Evolutionary conservation across 2,329 filamentous ascomycete species (phyloP).

Genomic region (Xylaria sp.): DNA sequence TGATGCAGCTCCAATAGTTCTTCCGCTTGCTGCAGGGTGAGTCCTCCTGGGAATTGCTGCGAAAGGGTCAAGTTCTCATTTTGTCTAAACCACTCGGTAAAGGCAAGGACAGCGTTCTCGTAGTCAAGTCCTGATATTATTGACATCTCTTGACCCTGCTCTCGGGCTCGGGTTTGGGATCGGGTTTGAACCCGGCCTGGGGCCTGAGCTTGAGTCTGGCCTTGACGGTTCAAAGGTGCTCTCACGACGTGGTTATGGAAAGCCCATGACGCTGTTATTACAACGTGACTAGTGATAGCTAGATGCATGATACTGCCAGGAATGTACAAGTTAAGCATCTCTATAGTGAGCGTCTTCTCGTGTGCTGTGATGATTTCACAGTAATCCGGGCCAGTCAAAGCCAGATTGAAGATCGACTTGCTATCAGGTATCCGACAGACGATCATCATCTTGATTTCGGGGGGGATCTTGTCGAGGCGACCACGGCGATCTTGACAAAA

Average conservation of each 20-base stretch:
- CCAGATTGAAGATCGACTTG: slow-evolving; percentile 2
- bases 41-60: not conserved
- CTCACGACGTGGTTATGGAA: not conserved
- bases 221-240: not conserved
- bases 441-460: slow-evolving; percentile 16
- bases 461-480: slow-evolving; percentile 20
- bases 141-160: too few species aligned
- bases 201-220: too few species aligned
- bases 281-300: not conserved
- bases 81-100: not conserved
- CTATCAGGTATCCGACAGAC: not conserved
- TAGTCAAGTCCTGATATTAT: not conserved
- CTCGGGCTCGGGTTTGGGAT: too few species aligned
- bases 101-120: not conserved
- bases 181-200: too few species aligned
- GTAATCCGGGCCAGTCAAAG: slow-evolving; percentile 15
- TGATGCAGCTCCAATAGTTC: not conserved
- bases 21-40: not conserved
- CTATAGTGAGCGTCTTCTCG: not conserved
- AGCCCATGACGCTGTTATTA: not conserved
- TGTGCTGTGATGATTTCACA: not conserved
- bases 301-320: not conserved
- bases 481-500: not conserved
- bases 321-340: not conserved
- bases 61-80: not conserved